A percentile compares a stretch with the other conserved stretches of the same genome.
phyloP scores from a whole-genome alignment of 2,329 filamentous ascomycete species.

The Botryosphaeria dothidea region DNA sequence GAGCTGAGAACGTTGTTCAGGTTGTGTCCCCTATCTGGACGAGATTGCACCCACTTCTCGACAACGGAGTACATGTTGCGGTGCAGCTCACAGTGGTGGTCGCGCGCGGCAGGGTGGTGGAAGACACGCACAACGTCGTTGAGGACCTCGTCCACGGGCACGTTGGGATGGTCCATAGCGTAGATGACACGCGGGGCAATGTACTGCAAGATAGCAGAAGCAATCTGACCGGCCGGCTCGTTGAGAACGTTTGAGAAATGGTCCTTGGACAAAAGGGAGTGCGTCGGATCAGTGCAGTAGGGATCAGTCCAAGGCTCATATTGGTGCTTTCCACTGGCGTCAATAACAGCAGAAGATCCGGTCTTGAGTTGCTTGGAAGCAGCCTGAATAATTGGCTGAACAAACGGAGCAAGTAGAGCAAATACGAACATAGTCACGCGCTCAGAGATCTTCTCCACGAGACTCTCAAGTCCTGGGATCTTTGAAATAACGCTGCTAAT shows the following conservation, averaged over 20 bases:
- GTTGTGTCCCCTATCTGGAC: conserved; percentile 64
- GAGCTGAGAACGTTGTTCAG: conserved; percentile 78
- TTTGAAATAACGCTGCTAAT: conserved; percentile 86
- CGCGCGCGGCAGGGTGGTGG: conserved; percentile 84
- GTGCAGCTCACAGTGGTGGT: conserved; percentile 77
- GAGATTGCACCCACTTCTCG: conserved; percentile 73
- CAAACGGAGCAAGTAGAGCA: conserved; percentile 85
- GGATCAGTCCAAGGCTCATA: conserved; percentile 53
- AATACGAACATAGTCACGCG: conserved; percentile 90
- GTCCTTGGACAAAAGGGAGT: conserved; percentile 54
- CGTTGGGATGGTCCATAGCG: conserved; percentile 85
- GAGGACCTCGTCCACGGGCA: conserved; percentile 80
- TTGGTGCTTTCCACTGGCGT: conserved; percentile 51
- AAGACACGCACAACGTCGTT: conserved; percentile 80
- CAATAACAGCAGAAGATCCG: conserved; percentile 72
- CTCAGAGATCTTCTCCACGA: conserved; percentile 94
- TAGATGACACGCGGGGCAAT: conserved; percentile 84
- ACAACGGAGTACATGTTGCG: conserved; percentile 87
- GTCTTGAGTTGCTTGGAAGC: conserved; percentile 83
- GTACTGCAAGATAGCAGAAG: conserved; percentile 71
- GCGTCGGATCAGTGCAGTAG: conserved; percentile 50
- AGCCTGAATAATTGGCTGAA: conserved; percentile 86
- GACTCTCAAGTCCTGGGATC: conserved; percentile 82
- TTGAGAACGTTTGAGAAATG: conserved; percentile 55
- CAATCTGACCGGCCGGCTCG: conserved; percentile 50